phyloP scores from a whole-genome alignment of 2,329 filamentous ascomycete species.

The Ophiostoma fasciatum region DNA sequence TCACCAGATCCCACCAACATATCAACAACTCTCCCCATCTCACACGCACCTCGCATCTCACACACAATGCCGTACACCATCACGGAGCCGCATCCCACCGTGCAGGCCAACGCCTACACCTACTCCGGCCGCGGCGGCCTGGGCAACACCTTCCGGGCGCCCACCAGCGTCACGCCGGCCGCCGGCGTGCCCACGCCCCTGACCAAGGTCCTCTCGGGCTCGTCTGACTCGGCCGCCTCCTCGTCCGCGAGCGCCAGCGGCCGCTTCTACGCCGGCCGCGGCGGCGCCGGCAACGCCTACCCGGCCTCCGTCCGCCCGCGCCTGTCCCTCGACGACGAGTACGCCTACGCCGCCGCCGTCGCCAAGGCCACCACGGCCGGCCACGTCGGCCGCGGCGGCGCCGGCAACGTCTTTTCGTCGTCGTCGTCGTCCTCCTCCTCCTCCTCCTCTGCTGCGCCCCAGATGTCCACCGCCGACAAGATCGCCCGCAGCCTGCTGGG shows the following conservation, averaged over 20 bases:
- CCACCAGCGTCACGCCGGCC: conserved; percentile 26
- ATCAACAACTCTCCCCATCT: too few species aligned
- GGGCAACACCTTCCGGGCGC: conserved; percentile 38
- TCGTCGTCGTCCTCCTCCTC: conserved; percentile 10
- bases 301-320: conserved; percentile 35
- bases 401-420: conserved; percentile 37
- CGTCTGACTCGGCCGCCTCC: conserved; percentile 19
- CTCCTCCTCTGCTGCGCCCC: conserved; percentile 5
- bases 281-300: conserved; percentile 52
- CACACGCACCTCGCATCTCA: background rate
- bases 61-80: conserved; percentile 28
- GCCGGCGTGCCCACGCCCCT: conserved; percentile 36
- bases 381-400: conserved; percentile 50
- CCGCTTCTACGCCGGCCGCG: conserved; percentile 50
- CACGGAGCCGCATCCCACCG: conserved; percentile 34
- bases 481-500: background rate
- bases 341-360: conserved; percentile 37
- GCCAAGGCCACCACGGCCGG: conserved; percentile 36
- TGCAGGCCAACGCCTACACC: conserved; percentile 29
- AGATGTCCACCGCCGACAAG: conserved; percentile 5
- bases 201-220: conserved; percentile 24
- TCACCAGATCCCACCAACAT: too few species aligned
- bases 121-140: conserved; percentile 41
- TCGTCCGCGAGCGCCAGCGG: conserved; percentile 26
- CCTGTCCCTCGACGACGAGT: conserved; percentile 54